These are phyloP conservation scores for Dendrothele bispora DNA, from an alignment of 768 basidiomycete genomes.

Conservation along the genomic window DNA sequence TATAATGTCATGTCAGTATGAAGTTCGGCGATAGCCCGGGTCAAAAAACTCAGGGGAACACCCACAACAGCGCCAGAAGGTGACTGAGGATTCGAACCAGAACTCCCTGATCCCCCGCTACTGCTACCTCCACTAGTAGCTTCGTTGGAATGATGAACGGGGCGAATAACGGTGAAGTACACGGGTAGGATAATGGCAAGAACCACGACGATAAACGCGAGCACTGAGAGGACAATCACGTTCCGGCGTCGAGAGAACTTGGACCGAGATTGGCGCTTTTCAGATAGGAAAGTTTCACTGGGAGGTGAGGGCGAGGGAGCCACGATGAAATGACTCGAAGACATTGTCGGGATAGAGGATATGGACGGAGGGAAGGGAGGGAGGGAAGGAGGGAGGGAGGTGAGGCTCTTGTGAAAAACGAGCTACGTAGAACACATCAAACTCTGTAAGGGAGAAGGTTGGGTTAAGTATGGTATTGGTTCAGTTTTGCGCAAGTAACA, in stretches of 20 bases:
- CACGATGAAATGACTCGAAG: not conserved
- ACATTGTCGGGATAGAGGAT: not conserved
- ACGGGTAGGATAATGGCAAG: slow-evolving; percentile 2
- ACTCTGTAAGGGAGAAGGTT: no score
- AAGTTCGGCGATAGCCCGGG: no score
- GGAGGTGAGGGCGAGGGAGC: not conserved
- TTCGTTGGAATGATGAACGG: no score
- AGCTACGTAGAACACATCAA: no score
- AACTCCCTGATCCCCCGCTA: no score
- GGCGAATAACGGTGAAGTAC: slow-evolving; percentile 3
- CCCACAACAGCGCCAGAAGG: not conserved
- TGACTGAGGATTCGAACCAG: not conserved
- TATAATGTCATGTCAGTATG: no score
- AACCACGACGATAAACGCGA: not conserved
- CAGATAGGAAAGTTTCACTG: not conserved
- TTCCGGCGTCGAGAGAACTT: not conserved
- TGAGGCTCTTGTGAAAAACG: no score
- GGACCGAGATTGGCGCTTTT: not conserved
- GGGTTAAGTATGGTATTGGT: no score
- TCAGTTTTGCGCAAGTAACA: no score
- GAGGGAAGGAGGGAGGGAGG: no score
- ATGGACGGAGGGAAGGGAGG: no score
- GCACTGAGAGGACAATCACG: not conserved
- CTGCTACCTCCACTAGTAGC: not conserved
- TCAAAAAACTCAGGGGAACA: no score